A percentile compares a stretch with the other conserved stretches of the same genome.
Evolutionary conservation across 2,329 filamentous ascomycete genomes (phyloP).

Genomic region (Aaosphaeria pasadenensis): DNA sequence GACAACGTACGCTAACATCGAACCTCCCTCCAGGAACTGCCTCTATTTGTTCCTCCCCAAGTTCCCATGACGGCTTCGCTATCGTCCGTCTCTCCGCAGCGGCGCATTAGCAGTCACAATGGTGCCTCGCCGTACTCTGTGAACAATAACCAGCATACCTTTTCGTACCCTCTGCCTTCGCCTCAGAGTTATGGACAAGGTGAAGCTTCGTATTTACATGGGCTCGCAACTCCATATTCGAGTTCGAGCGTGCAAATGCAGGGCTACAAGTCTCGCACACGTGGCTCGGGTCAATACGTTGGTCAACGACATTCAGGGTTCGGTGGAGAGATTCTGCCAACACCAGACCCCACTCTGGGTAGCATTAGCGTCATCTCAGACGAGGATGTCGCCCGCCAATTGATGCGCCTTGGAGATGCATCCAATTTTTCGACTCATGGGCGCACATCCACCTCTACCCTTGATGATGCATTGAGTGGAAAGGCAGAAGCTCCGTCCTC

Average conservation of each 20-base stretch:
- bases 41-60: conserved; percentile 79
- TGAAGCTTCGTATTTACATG: conserved; percentile 35
- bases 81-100: conserved; percentile 90
- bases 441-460: conserved; percentile 86
- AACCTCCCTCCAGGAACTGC: conserved; percentile 70
- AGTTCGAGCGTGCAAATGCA: conserved; percentile 28
- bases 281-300: conserved; percentile 36
- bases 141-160: conserved; percentile 73
- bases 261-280: conserved; percentile 33
- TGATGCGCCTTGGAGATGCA: conserved; percentile 93
- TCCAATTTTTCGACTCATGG: conserved; percentile 85
- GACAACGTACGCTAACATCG: not conserved
- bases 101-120: conserved; percentile 71
- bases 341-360: conserved; percentile 93
- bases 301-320: conserved; percentile 42
- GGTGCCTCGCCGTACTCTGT: conserved; percentile 71
- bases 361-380: conserved; percentile 83
- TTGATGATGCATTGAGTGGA: conserved; percentile 91
- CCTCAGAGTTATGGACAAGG: conserved; percentile 67
- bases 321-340: conserved; percentile 67
- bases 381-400: conserved; percentile 93
- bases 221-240: conserved; percentile 36
- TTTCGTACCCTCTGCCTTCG: conserved; percentile 75
- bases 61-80: conserved; percentile 91
- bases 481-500: conserved; percentile 65